These are phyloP conservation scores for Lachnellula cervina DNA, from an alignment of 2,329 filamentous ascomycete species.

Conservation along the genomic window DNA sequence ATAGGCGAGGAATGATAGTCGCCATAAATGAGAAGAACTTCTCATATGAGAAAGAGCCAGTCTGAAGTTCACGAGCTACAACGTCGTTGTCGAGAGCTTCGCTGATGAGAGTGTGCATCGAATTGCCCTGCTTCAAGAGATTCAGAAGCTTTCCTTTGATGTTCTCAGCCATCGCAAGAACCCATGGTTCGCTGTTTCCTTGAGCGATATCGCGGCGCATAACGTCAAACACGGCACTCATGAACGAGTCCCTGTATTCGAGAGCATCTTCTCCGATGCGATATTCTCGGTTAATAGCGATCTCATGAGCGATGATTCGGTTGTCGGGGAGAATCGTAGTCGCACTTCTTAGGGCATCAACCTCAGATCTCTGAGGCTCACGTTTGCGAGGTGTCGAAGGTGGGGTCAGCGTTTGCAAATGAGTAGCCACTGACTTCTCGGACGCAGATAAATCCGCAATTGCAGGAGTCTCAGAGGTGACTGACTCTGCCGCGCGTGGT, in stretches of 20 bases:
- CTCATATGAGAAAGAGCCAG: constrained; percentile 74
- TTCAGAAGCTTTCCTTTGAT: constrained; percentile 68
- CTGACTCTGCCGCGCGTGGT: constrained; percentile 50
- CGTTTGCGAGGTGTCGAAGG: constrained; percentile 43
- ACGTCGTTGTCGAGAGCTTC: constrained; percentile 71
- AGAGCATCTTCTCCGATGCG: constrained; percentile 61
- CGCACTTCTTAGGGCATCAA: constrained; percentile 26
- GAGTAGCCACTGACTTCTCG: constrained; percentile 38
- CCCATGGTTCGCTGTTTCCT: constrained; percentile 62
- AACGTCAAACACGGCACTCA: constrained; percentile 51
- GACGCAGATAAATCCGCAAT: constrained; percentile 39
- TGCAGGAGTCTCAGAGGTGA: constrained; percentile 35
- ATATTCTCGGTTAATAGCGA: constrained; percentile 75
- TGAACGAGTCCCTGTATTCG: constrained; percentile 56
- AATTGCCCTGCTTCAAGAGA: constrained; percentile 64
- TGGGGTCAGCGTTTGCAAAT: constrained; percentile 47
- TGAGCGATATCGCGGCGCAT: constrained; percentile 60
- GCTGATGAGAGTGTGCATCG: constrained; percentile 69
- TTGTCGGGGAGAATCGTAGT: constrained; percentile 63
- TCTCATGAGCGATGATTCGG: constrained; percentile 69
- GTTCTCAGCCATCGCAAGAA: constrained; percentile 64
- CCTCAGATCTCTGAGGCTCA: constrained; percentile 16
- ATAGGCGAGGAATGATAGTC: constrained; percentile 70
- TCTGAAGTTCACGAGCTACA: constrained; percentile 62
- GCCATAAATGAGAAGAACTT: constrained; percentile 76